phyloP scores from a whole-genome alignment of 768 basidiomycete genomes.

The Gyrodon lividus region DNA sequence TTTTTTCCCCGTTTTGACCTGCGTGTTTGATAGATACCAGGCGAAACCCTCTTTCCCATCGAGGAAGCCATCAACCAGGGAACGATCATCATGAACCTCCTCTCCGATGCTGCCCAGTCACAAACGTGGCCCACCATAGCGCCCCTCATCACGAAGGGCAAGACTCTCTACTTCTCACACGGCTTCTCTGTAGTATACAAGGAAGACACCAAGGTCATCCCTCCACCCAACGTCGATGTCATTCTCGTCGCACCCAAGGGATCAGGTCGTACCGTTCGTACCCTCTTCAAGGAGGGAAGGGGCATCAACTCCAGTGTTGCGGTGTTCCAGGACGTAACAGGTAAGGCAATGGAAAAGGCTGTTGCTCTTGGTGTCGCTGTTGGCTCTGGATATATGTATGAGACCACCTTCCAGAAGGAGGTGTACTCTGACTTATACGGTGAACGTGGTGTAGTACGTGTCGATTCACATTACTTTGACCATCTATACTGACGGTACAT shows the following conservation, averaged over 20 bases:
- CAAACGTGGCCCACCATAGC: conserved; percentile 88
- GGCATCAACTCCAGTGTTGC: conserved; percentile 96
- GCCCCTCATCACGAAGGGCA: conserved; percentile 98
- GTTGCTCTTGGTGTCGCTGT: conserved; percentile 91
- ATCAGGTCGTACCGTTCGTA: conserved; percentile 97
- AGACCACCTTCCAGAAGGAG: conserved; percentile 99
- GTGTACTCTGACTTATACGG: conserved; percentile 99
- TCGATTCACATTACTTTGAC: neutral
- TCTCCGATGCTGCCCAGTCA: conserved; percentile 99
- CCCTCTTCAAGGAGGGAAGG: conserved; percentile 99
- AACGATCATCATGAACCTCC: conserved; percentile 99
- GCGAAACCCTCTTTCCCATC: conserved; percentile 96
- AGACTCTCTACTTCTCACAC: conserved; percentile 99
- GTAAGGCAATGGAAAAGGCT: conserved; percentile 97
- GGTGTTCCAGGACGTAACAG: conserved; percentile 96
- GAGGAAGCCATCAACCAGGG: conserved; percentile 95
- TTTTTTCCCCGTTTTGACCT: neutral
- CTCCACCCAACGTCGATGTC: conserved; percentile 93
- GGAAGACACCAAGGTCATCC: conserved; percentile 92
- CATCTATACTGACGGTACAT: conserved; percentile 7
- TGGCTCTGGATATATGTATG: conserved; percentile 97
- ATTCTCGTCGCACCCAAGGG: conserved; percentile 99
- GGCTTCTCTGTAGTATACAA: conserved; percentile 99
- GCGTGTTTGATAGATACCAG: conserved; percentile 64
- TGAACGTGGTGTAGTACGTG: conserved; percentile 96